Evolutionary conservation across 331 rosid species (phyloP), one percentile per base, ranked within the genome.

Genomic region (Pyrus hybrid): DNA sequence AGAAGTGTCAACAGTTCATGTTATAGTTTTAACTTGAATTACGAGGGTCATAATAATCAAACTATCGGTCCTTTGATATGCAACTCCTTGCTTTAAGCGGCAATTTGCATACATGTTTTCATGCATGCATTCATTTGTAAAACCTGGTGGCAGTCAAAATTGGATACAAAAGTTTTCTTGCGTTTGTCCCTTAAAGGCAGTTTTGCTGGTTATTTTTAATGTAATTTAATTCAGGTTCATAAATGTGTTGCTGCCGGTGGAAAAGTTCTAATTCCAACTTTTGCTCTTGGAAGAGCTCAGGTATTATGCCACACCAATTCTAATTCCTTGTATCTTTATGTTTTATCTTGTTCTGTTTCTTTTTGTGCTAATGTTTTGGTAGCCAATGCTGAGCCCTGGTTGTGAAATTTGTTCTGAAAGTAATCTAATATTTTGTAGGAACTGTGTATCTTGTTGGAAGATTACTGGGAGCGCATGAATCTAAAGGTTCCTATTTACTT

Each of bases 271-370:
- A 91, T 93, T 90, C 97, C 98, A 75, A 85, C 98, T 64, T 91
- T 90, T 87, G 98, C 93, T 71, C 91, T 93, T 21, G 97, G 97
- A 83, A 91, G 97, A 85, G 96, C 98, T 82, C 97, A 94, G 98
- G 98, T 93, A 81, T 68, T 74, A 45, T 17, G 53, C 18, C 18
- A 49, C 63, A 71, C 21, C 53, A 71, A 54, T 30, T 20, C 45
- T 65, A 29, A n/a, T 37, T 54, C 58, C 8, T n/a, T 7, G 7
- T 29, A n/a, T 43, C 70, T 21, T 57, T 58, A 53, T 61, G 20
- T 17, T 30, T 63, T 25, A 47, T 68, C n/a, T 73, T 74, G 13
- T 20, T 75, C 12, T 61, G 9, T 8, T 29, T 79, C 21, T n/a
- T 12, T 53, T 57, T 32, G 68, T 37, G 8, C 67, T 54, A 25